phyloP scores from a whole-genome alignment of 495 filamentous ascomycete species.

The Hypoxylon lenormandii region DNA sequence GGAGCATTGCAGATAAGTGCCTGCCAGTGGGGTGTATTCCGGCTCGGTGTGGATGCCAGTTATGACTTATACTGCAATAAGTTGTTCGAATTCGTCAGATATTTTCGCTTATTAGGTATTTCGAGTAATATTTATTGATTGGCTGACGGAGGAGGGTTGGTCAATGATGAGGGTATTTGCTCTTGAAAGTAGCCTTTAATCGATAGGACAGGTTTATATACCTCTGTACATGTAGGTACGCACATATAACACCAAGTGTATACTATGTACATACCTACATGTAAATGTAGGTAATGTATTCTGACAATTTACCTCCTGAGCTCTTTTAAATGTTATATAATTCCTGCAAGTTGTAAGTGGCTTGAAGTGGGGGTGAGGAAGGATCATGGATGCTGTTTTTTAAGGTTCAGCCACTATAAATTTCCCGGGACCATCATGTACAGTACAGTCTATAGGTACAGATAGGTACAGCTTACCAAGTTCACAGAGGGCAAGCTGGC shows the following conservation, averaged over 20 bases:
- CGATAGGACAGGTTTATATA: not conserved
- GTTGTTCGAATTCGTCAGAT: slow-evolving; percentile 22
- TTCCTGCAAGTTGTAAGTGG: too few relatives aligned
- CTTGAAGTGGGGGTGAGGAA: slow-evolving; percentile 13
- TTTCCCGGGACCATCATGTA: not conserved
- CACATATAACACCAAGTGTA: not conserved
- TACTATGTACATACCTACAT: not conserved
- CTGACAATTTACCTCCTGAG: too few relatives aligned
- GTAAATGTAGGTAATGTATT: not conserved
- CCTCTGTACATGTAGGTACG: too few relatives aligned
- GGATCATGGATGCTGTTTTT: not conserved
- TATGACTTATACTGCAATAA: slow-evolving; percentile 21
- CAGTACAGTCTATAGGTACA: too few relatives aligned
- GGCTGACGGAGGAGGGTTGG: not conserved
- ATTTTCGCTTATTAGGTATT: slow-evolving; percentile 21
- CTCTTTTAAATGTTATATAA: too few relatives aligned
- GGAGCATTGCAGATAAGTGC: slow-evolving; percentile 43
- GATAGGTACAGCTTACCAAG: too few relatives aligned
- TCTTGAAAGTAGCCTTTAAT: not conserved
- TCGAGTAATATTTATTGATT: slow-evolving; percentile 7
- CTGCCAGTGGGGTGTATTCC: slow-evolving; percentile 50
- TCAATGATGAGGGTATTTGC: slow-evolving; percentile 17
- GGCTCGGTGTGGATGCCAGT: slow-evolving; percentile 41
- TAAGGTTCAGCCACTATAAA: slow-evolving; percentile 4
- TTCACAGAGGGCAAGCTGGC: too few relatives aligned